These are phyloP conservation scores for Magnolia sinica DNA, from an alignment of 164 flowering plant genomes.

Conservation along the genomic window DNA sequence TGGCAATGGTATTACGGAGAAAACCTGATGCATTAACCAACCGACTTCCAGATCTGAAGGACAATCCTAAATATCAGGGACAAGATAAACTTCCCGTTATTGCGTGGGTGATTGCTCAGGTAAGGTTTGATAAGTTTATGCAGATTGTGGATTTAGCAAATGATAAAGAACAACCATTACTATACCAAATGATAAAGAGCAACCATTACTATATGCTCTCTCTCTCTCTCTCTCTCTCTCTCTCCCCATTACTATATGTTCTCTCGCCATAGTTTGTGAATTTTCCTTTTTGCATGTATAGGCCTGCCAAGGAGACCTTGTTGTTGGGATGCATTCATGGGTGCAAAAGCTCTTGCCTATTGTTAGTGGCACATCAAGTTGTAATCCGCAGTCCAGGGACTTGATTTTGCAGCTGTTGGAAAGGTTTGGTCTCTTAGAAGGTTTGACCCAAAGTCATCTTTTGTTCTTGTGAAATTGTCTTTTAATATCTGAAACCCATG, in stretches of 20 bases:
- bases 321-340: conserved; percentile 76
- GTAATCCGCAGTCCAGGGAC: conserved; percentile 85
- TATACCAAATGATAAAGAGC: neutral
- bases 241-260: neutral
- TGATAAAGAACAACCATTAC: neutral
- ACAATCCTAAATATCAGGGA: conserved; percentile 67
- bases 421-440: conserved; percentile 42
- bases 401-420: conserved; percentile 80
- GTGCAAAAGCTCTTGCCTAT: conserved; percentile 64
- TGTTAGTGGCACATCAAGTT: conserved; percentile 50
- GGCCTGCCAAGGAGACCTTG: conserved; percentile 83
- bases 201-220: neutral
- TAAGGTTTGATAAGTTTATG: conserved; percentile 14
- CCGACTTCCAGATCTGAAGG: conserved; percentile 51
- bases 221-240: neutral
- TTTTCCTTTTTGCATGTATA: conserved; percentile 16
- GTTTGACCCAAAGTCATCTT: neutral
- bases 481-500: neutral
- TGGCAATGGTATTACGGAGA: conserved; percentile 68
- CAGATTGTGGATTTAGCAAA: neutral
- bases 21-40: conserved; percentile 72
- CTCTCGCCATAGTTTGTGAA: neutral
- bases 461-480: neutral
- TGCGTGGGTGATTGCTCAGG: conserved; percentile 86
- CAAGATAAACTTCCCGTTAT: conserved; percentile 85